Evolutionary conservation across 805 yeast genomes (phyloP), one percentile per base, ranked within the genome.

Genomic region (Priceomyces medius): DNA sequence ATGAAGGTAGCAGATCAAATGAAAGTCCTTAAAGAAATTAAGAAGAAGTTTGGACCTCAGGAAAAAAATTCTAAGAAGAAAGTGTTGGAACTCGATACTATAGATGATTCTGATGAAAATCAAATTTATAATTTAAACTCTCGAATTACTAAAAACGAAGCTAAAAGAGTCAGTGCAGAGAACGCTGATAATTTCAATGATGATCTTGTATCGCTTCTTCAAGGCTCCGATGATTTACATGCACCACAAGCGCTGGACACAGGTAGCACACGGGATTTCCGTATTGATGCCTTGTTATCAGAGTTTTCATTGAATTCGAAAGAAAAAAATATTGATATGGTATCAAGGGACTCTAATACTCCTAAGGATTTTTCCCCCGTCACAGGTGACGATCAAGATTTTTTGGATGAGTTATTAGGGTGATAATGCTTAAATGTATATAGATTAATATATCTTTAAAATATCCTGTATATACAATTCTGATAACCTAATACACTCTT

Each of bases 71-170:
- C 28, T 17, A 35, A 29, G 10, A 24, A 35, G 7, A 58, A 56
- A 31, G 62, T 68, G 1, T 44, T 68, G 8, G 73, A 68, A 33
- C 56, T 70, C 44, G 61, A 70, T 46, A 70, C 65, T 40, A 50
- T 55, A 31, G 54, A 57, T 35, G 42, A 35, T 7, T 40, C 46
- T 16, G 70, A 64, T 37, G 44, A 41, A 9, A 20, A 13, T 3
- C 69, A 56, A 45, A 36, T 61, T 41, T 53, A 49, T 2, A 46
- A 43, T 16, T 50, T 64, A 42, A 60, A 64, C 42, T 38, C 44
- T 10, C 57, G 50, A 35, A 31, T 66, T n/a, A 36, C 44, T 0
- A 43, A 19, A 24, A 12, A 31, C 3, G 44, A 29, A 2, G 13
- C 40, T 2, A 24, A 31, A 10, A 21, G 26, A 4, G 31, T 16